phyloP scores from a whole-genome alignment of 106 monocot species.

The Vanilla planifolia region DNA sequence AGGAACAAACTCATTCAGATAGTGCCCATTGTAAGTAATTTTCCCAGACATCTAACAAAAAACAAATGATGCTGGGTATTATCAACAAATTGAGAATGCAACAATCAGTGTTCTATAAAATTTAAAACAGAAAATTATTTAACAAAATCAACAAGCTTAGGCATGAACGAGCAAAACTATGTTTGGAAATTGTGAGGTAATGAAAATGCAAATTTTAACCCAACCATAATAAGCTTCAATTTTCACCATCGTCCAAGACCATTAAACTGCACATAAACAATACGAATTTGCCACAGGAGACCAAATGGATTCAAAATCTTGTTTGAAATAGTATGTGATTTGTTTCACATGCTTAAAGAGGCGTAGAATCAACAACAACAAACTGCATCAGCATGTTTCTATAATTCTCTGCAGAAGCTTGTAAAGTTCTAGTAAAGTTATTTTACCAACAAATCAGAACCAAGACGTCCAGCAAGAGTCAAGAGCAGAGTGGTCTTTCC shows the following conservation, averaged over 20 bases:
- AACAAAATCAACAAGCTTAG: no score
- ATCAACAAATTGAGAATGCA: no score
- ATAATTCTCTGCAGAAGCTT: no score
- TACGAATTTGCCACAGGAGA: no score
- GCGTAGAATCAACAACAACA: background rate
- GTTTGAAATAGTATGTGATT: background rate
- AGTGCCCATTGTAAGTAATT: conserved; percentile 84
- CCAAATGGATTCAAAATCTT: background rate
- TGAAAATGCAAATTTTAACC: no score
- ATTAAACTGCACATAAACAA: no score
- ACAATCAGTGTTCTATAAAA: no score
- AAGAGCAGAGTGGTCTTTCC: conserved; percentile 96
- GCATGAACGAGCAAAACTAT: no score
- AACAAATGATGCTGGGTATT: background rate
- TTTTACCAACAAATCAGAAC: conserved; percentile 58
- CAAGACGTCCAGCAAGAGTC: conserved; percentile 90
- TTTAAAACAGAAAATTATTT: no score
- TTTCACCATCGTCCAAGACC: no score
- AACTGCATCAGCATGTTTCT: background rate
- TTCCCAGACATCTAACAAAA: conserved; percentile 63
- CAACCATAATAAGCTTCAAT: no score
- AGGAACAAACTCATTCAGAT: conserved; percentile 86
- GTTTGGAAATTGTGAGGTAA: no score
- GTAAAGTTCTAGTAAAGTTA: background rate
- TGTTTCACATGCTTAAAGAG: background rate